Conservation (phyloP, 148 eudicot species). For the Rhododendron molle region DNA sequence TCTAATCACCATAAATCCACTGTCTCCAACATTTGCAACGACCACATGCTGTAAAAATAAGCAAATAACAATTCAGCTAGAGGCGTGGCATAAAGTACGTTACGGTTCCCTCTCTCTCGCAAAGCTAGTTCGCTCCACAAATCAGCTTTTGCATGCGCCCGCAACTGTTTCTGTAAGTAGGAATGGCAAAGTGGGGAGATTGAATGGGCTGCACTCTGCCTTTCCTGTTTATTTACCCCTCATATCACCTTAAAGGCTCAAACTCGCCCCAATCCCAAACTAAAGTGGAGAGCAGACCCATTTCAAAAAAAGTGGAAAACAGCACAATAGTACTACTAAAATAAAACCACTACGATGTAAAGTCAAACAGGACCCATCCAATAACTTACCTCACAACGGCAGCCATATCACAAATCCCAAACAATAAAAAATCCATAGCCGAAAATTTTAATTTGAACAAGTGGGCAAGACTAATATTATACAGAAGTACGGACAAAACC, state of each 20-base stretch:
- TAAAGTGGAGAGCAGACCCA: not conserved
- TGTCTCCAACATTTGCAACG: constrained; percentile 20
- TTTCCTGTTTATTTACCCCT: not conserved
- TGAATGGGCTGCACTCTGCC: not conserved
- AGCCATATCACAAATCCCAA: not conserved
- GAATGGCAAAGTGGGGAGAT: not conserved
- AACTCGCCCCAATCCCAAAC: not conserved
- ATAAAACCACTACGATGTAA: not conserved
- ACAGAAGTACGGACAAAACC: not conserved
- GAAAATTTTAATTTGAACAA: not conserved
- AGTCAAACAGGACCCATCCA: not conserved
- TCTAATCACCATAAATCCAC: constrained; percentile 20
- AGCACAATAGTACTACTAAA: not conserved
- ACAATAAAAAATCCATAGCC: not conserved
- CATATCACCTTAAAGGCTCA: not conserved
- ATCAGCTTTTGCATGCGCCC: not conserved
- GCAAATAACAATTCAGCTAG: not conserved
- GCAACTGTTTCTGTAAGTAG: not conserved
- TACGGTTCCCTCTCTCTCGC: not conserved
- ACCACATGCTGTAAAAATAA: not conserved
- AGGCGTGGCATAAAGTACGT: not conserved
- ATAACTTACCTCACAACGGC: not conserved
- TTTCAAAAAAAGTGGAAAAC: not conserved
- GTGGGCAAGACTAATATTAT: not conserved
- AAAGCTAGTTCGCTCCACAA: not conserved